These are phyloP conservation scores for Fusarium solani-melongenae DNA, from an alignment of 2,329 filamentous ascomycete species.

Conservation along the genomic window DNA sequence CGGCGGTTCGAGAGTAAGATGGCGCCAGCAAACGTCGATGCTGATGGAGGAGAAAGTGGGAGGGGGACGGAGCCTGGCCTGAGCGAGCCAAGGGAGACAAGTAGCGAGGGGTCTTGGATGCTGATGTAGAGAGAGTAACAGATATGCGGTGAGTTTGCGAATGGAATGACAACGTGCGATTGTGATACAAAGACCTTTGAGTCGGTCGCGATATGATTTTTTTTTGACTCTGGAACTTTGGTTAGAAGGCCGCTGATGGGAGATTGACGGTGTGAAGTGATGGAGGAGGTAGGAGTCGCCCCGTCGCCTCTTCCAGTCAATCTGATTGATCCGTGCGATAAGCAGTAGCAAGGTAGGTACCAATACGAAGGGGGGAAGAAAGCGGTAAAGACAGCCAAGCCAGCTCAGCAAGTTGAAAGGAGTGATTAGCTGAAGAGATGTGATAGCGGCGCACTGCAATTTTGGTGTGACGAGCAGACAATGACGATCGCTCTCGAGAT, in stretches of 20 bases:
- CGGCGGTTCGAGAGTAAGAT: constrained; percentile 19
- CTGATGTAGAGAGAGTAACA: constrained; percentile 17
- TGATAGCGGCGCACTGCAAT: background rate
- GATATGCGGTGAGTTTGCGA: constrained; percentile 22
- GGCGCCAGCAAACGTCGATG: constrained; percentile 26
- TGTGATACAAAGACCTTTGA: constrained; percentile 22
- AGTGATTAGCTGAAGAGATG: constrained; percentile 13
- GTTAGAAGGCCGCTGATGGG: constrained; percentile 16
- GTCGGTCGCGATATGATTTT: background rate
- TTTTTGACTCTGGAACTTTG: constrained; percentile 19
- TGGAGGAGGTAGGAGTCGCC: constrained; percentile 19
- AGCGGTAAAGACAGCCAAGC: constrained; percentile 1
- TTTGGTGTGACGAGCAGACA: background rate
- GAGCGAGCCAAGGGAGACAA: constrained; percentile 34
- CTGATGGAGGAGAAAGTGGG: constrained; percentile 13
- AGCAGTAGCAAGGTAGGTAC: constrained; percentile 1
- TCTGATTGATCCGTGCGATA: constrained; percentile 29
- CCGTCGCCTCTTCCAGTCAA: constrained; percentile 20
- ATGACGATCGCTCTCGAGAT: background rate
- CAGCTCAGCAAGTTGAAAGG: background rate
- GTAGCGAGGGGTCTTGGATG: constrained; percentile 18
- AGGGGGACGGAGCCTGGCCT: constrained; percentile 11
- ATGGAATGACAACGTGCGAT: constrained; percentile 29
- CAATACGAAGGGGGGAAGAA: constrained; percentile 21
- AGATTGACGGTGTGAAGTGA: constrained; percentile 40